Evolutionary conservation across 495 filamentous ascomycete genomes (phyloP), one percentile per base, ranked within the genome.

Genomic region (Filosporella fistucella): DNA sequence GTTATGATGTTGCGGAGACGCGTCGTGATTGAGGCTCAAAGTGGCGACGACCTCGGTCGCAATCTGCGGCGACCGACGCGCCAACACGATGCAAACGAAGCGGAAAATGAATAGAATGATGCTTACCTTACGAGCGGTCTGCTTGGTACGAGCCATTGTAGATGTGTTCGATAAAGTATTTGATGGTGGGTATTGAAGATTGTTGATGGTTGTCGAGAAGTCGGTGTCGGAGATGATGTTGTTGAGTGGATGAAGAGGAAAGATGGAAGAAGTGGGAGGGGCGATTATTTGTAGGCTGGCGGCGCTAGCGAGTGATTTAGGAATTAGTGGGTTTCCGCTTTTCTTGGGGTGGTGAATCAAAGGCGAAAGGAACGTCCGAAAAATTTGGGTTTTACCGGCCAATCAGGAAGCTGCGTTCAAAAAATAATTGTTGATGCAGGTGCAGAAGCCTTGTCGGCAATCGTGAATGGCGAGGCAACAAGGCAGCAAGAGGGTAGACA

Each of bases 141-240:
- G 93, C 88, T 98, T 99, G 62, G 93, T 99, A 71, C 93, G 88
- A 65, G 93, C 93, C 93, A 99, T 98, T 77, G 68, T 78, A 60
- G 59, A 70, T 75, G 68, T 59, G 73, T 57, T 67, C 54, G 58
- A 66, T 53, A 51, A 58, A 69, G 57, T 34, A 64, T 70, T 61
- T 59, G 64, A 71, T 66, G 55, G 67, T 63, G 66, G 55, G 58
- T 52, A 62, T 65, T 50, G 26, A 47, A 56, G 56, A 52, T 64
- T 65, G 59, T 59, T 63, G 64, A 63, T 61, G 60, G 67, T 56
- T 60, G 64, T 42, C 43, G 18, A 6, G 45, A 29, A 40, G 42
- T 28, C 8, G 34, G 24, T 42, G 21, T 28, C 29, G 32, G 21
- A 41, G 23, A 40, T 23, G 56, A 39, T 54, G 53, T 53, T 56